Percentiles rank a stretch among this genome's conserved stretches.
These are phyloP conservation scores for Fistulifera pelliculosa DNA, from an alignment of 108 stramenopile genomes.

Conservation along the genomic window DNA sequence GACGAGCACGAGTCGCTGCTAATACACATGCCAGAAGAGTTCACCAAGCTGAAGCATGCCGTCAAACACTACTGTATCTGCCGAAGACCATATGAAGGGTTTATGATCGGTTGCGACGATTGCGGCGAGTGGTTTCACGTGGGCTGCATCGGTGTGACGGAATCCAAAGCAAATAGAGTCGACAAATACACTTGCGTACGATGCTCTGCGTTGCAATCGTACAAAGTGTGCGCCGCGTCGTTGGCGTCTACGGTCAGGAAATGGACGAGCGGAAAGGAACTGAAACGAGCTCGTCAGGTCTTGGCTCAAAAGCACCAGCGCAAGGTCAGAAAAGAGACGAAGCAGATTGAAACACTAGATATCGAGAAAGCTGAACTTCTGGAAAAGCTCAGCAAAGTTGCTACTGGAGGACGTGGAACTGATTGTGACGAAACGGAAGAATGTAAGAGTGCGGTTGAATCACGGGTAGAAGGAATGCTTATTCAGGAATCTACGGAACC, in stretches of 20 bases:
- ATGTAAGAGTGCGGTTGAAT: neutral
- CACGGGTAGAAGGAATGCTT: neutral
- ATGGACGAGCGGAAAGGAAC: slow-evolving; percentile 58
- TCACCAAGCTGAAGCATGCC: slow-evolving; percentile 43
- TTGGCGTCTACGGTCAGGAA: slow-evolving; percentile 47
- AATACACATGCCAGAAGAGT: slow-evolving; percentile 61
- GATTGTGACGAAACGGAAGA: neutral
- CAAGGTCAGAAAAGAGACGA: slow-evolving; percentile 58
- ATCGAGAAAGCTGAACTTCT: neutral
- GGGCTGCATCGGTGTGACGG: slow-evolving; percentile 70
- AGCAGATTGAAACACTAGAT: slow-evolving; percentile 43
- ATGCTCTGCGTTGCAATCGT: slow-evolving; percentile 47
- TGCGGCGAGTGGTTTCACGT: slow-evolving; percentile 97
- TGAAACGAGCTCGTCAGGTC: slow-evolving; percentile 49
- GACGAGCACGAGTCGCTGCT: slow-evolving; percentile 56
- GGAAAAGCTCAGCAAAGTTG: neutral
- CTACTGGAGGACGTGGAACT: neutral
- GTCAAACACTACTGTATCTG: slow-evolving; percentile 82
- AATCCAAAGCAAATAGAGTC: slow-evolving; percentile 61
- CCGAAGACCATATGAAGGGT: slow-evolving; percentile 87
- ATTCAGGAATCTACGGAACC: neutral
- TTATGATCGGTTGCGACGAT: slow-evolving; percentile 91
- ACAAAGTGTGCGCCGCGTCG: slow-evolving; percentile 28
- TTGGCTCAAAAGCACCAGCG: slow-evolving; percentile 59
- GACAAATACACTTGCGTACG: slow-evolving; percentile 77